A percentile compares a stretch with the other conserved stretches of the same genome.
phyloP scores from a whole-genome alignment of 176 grass and related monocot genomes.

The Carex pumila region DNA sequence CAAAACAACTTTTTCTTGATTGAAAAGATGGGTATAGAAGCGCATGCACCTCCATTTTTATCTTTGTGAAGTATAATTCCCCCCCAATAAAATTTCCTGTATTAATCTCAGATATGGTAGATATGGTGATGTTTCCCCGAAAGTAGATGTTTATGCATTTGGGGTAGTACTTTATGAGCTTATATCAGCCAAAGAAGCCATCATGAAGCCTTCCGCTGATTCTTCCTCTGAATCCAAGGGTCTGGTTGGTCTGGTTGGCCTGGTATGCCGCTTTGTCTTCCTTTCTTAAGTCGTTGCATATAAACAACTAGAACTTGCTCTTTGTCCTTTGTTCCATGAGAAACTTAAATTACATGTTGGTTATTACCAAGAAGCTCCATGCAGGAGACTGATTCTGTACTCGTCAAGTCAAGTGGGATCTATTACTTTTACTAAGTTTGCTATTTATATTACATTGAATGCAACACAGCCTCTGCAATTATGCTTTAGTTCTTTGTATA shows the following conservation, averaged over 20 bases:
- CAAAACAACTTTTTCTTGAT: not conserved
- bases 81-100: not conserved
- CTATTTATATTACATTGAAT: not conserved
- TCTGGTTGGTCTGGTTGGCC: constrained; percentile 73
- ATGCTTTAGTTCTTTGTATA: not conserved
- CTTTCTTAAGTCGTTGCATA: not conserved
- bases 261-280: constrained; percentile 37
- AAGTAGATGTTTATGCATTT: constrained; percentile 86
- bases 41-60: not conserved
- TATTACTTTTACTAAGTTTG: not conserved
- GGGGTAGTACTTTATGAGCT: constrained; percentile 94
- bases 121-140: constrained; percentile 87
- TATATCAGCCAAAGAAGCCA: constrained; percentile 90
- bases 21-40: not conserved
- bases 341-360: not conserved
- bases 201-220: constrained; percentile 42
- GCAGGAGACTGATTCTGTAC: not conserved
- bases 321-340: not conserved
- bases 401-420: not conserved
- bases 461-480: not conserved
- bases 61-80: not conserved
- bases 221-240: constrained; percentile 65
- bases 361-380: not conserved
- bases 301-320: not conserved
- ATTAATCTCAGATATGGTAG: constrained; percentile 58